Percentiles rank a stretch among this genome's conserved stretches.
Conservation (phyloP, 257 asterid genomes). For the Solanum bulbocastanum region DNA sequence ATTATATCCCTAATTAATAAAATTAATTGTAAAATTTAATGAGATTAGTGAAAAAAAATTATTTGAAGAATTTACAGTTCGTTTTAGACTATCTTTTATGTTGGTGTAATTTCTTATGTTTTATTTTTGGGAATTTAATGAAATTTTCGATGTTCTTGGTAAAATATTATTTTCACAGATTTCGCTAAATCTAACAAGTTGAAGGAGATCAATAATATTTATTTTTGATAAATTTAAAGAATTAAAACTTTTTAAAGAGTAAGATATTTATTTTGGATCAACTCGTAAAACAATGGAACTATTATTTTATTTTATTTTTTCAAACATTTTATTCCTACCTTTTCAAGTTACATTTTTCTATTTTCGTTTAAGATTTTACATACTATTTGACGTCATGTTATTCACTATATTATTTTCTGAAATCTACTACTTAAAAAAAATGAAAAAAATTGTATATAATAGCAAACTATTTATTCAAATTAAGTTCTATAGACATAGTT, state of each 20-base stretch:
- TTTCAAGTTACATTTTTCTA: not conserved
- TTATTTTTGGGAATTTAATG: not conserved
- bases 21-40: not conserved
- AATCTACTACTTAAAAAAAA: not conserved
- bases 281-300: not conserved
- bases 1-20: not conserved
- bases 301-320: not conserved
- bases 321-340: not conserved
- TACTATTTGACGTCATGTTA: not conserved
- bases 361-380: not conserved
- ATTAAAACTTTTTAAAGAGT: not conserved
- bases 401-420: not conserved
- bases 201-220: not conserved
- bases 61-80: not conserved
- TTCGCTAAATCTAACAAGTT: not conserved
- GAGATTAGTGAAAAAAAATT: not conserved
- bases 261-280: not conserved
- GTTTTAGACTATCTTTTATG: not conserved
- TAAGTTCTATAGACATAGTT: too few relatives aligned
- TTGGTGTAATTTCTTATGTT: not conserved
- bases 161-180: not conserved
- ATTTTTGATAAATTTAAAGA: not conserved
- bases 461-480: too few relatives aligned
- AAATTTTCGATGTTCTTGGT: not conserved
- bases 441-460: too few relatives aligned